Base-by-base conservation (phyloP, 2,329 filamentous ascomycete species). In the Zymoseptoria pseudotritici region DNA sequence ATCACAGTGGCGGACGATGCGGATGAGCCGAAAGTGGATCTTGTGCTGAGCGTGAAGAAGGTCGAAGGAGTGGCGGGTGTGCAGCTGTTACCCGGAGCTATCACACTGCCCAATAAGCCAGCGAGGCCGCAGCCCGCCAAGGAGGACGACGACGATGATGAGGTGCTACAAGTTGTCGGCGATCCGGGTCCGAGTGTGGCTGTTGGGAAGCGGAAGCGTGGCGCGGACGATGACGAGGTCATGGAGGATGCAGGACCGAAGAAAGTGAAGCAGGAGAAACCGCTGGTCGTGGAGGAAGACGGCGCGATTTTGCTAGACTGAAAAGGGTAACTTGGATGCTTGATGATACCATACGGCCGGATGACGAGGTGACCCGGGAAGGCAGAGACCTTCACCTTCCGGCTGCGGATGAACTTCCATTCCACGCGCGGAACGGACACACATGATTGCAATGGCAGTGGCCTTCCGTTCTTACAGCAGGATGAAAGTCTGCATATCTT, bases 1-100 rank as follows among this genome's bases (percentile, higher is more conserved):
- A 75, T 97, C 64, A 95, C 90, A 0, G 78, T 97, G 56, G 86
- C 88, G n/a, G 94, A 89, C 64, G 83, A 95, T 59, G 88, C 91
- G 53, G 88, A 92, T 57, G 87, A 90, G 50, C 82, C 88, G 0
- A 86, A 89, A 61, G 87, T 96, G 58, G 93, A 97, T 64, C 81
- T 97, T 2, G 82, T 93, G 56, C 78, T 97, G 11, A 69, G 66
- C 57, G 61, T 64, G 20, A 64, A 50, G 22, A 59, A 46, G 52
- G 60, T 58, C 19, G 53, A 52, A n/a, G 21, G 55, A 4, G 54
- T 58, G 19, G 26, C 52, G 1, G 61, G 58, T 31, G 63, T 69
- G 46, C 50, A 54, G 13, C 56, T 70, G 1, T 21, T 62, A 3
- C 65, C 67, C 13, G 58, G 62, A 13, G 58, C 20, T 6, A 63